Evolutionary conservation across 1,284 basidiomycete genomes (phyloP), one percentile per base, ranked within the genome.

Genomic region (Trichosporon inkin): DNA sequence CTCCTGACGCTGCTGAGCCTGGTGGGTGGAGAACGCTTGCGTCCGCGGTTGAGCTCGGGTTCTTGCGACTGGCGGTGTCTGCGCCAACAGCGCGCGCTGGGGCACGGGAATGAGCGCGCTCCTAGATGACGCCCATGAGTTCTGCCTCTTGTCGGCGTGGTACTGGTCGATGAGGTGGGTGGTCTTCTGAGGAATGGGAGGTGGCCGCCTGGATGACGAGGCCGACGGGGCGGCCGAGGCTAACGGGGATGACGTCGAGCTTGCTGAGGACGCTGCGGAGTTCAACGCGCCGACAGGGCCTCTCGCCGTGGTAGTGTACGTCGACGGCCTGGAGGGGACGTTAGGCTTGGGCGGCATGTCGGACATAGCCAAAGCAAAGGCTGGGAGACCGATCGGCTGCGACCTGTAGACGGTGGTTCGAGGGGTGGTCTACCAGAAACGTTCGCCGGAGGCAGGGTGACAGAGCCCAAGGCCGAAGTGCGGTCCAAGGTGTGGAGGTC

Each of bases 1-100:
- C 24, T 32, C 44, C 44, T 49, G 44, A 3, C 44, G 44, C 22
- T 49, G 44, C 22, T 49, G 24, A n/a, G 44, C 44, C 8, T 49
- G 44, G n/a, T 49, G 44, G 16, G 44, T 49, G 14, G 44, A 49
- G 44, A 49, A 49, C 44, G 44, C 44, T 28, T 49, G 44, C 22
- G 44, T n/a, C 4, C 44, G 44, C 44, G 44, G 44, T 19, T 49
- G 44, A 22, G 44, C 44, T 49, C 44, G 44, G 44, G 22, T 49
- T 24, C 44, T 49, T 16, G 44, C 22, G 44, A 19, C 44, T 22
- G 24, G 44, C 8, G 44, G 44, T 28, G 44, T 14, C 28, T 49
- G 44, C 6, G 44, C 44, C 22, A 49, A 16, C 16, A 49, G 10
- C n/a, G 44, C 44, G 28, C 44, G 44, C 44, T 49, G 44, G 24